phyloP scores from a whole-genome alignment of 2,329 filamentous ascomycete species.

The Lachnellula hyalina region DNA sequence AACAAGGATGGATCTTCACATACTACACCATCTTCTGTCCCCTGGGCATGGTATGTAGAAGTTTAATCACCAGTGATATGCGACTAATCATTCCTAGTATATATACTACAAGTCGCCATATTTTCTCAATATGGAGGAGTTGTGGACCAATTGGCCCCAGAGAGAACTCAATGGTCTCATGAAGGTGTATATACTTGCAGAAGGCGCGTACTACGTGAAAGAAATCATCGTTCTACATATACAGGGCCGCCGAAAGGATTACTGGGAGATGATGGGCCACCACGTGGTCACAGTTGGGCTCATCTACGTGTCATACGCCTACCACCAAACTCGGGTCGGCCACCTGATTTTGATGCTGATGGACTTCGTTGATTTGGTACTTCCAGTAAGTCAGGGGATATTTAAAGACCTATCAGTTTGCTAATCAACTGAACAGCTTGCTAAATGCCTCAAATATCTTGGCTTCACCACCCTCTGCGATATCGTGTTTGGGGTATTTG shows the following conservation, averaged over 20 bases:
- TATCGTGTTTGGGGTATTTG: constrained; percentile 73
- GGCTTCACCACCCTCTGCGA: constrained; percentile 72
- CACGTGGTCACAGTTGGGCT: constrained; percentile 81
- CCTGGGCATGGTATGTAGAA: constrained; percentile 65
- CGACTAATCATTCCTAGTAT: background rate
- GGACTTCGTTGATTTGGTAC: constrained; percentile 45
- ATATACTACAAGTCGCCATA: constrained; percentile 59
- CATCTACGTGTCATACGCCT: constrained; percentile 74
- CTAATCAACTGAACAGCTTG: constrained; percentile 47
- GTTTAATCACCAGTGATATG: background rate
- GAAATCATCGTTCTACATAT: constrained; percentile 90
- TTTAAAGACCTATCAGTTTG: background rate
- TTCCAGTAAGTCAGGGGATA: background rate
- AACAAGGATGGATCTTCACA: constrained; percentile 83
- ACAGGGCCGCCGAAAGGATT: constrained; percentile 85
- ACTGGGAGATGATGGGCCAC: constrained; percentile 89
- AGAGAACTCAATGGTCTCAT: constrained; percentile 65
- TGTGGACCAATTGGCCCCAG: constrained; percentile 79
- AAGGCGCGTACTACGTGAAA: constrained; percentile 90
- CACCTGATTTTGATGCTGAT: constrained; percentile 83
- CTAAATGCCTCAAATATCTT: constrained; percentile 87
- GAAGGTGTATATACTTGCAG: constrained; percentile 82
- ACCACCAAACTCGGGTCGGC: constrained; percentile 77
- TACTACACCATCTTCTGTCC: constrained; percentile 79
- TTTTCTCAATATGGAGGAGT: constrained; percentile 65